Conservation (phyloP, 768 basidiomycete genomes). For the Hygrophorus pudorinus region DNA sequence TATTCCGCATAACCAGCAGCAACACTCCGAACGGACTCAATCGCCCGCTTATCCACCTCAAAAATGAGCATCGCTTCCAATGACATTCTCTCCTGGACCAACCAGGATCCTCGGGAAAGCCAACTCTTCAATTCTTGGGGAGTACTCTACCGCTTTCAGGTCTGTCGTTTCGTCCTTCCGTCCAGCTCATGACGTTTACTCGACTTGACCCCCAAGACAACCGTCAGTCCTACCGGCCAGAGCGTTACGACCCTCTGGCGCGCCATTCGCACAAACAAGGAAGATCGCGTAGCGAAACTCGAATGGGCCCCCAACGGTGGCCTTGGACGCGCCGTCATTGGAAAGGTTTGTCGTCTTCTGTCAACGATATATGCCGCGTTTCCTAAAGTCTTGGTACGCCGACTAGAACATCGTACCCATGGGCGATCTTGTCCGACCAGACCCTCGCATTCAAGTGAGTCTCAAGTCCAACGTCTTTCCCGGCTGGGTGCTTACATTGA, state of each 20-base stretch:
- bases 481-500: constrained; percentile 10
- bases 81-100: constrained; percentile 81
- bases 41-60: constrained; percentile 15
- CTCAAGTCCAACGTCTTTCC: background rate
- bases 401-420: constrained; percentile 74
- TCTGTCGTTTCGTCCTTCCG: constrained; percentile 22
- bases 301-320: constrained; percentile 81
- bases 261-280: constrained; percentile 73
- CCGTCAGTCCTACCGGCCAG: constrained; percentile 49
- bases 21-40: background rate
- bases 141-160: constrained; percentile 73
- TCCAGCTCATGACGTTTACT: constrained; percentile 13
- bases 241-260: constrained; percentile 74
- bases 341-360: constrained; percentile 45
- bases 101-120: constrained; percentile 78
- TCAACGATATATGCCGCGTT: constrained; percentile 14
- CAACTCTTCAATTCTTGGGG: constrained; percentile 76
- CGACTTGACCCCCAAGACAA: constrained; percentile 48
- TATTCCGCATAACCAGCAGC: background rate
- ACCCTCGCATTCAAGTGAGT: constrained; percentile 52
- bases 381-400: constrained; percentile 18
- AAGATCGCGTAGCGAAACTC: constrained; percentile 80
- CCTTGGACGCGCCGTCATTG: constrained; percentile 77
- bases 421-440: constrained; percentile 71
- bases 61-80: constrained; percentile 43